Conservation (phyloP, 805 yeast species). For the Wickerhamiella hasegawae region DNA sequence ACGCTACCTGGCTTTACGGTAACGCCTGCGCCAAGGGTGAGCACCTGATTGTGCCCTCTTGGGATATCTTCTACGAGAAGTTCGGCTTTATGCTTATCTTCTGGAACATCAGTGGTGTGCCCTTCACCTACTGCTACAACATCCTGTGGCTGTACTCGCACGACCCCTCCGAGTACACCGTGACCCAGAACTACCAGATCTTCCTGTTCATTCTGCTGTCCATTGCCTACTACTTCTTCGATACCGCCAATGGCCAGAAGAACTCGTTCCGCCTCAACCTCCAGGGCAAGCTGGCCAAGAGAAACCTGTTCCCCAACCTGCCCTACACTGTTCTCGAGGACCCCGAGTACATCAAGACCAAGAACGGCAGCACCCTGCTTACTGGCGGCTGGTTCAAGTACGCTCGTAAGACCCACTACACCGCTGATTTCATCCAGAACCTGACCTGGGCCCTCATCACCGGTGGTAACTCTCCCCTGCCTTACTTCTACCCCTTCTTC, state of each 20-base stretch:
- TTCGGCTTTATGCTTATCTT: conserved; percentile 98
- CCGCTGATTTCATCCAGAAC: conserved; percentile 83
- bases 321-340: conserved; percentile 70
- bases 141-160: conserved; percentile 72
- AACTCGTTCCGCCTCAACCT: conserved; percentile 63
- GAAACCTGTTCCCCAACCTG: conserved; percentile 87
- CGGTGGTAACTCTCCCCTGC: conserved; percentile 76
- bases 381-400: conserved; percentile 90
- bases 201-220: conserved; percentile 41
- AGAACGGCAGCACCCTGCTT: conserved; percentile 67
- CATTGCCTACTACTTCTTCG: conserved; percentile 79
- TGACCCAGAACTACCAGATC: conserved; percentile 48
- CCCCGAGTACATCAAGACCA: conserved; percentile 74
- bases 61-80: conserved; percentile 99
- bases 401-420: conserved; percentile 89
- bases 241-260: conserved; percentile 89
- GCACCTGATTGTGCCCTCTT: conserved; percentile 89
- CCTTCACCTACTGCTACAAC: conserved; percentile 93
- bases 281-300: conserved; percentile 59
- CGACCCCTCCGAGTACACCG: conserved; percentile 65
- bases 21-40: conserved; percentile 97
- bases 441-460: conserved; percentile 84
- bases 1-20: conserved; percentile 89
- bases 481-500: conserved; percentile 92
- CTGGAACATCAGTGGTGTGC: conserved; percentile 99